phyloP scores from a whole-genome alignment of 306 rosid genomes.

The Begonia fuchsioides region DNA sequence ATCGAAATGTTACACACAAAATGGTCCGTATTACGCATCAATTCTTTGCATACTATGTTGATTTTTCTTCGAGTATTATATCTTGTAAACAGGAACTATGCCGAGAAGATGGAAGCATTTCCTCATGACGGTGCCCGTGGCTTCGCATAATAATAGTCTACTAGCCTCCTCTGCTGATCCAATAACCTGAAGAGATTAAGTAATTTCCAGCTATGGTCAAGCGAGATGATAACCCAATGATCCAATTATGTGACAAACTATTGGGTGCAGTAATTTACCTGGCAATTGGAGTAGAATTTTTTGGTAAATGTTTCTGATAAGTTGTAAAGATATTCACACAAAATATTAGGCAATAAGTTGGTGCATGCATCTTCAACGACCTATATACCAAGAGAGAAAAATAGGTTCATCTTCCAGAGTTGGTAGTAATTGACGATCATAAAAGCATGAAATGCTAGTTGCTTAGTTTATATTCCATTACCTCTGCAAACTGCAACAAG shows the following conservation, averaged over 20 bases:
- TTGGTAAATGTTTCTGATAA: conserved; percentile 66
- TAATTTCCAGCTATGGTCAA: not conserved
- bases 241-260: not conserved
- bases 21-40: too few species aligned
- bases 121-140: conserved; percentile 79
- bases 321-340: conserved; percentile 84
- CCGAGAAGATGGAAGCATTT: conserved; percentile 84
- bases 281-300: conserved; percentile 72
- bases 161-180: conserved; percentile 77
- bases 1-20: too few species aligned
- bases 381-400: conserved; percentile 24
- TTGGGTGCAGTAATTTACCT: conserved; percentile 30
- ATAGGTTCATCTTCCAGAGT: not conserved
- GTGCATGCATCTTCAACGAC: conserved; percentile 85
- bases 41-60: too few species aligned
- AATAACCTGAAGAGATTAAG: conserved; percentile 35
- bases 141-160: conserved; percentile 89
- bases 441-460: conserved; percentile 10
- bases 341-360: conserved; percentile 62
- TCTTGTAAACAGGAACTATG: conserved; percentile 75
- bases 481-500: conserved; percentile 88
- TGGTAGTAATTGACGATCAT: conserved; percentile 1
- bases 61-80: conserved; percentile 11
- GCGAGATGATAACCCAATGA: not conserved
- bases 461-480: conserved; percentile 11